phyloP scores from a whole-genome alignment of 176 grass and related monocot genomes.

The Rhynchospora pubera region DNA sequence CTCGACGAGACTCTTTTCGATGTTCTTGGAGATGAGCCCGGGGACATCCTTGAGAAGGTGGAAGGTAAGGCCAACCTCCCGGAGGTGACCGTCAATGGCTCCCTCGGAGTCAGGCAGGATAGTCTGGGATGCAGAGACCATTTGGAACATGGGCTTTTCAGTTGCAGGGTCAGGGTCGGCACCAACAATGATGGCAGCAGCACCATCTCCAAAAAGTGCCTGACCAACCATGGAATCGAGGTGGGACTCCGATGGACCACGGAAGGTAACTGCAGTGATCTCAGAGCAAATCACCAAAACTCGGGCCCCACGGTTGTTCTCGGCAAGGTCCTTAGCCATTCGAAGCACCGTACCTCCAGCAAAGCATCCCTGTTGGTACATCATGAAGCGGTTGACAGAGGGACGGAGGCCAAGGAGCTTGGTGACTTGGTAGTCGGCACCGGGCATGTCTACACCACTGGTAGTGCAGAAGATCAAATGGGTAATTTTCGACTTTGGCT shows the following conservation, averaged over 20 bases:
- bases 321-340: conserved; percentile 83
- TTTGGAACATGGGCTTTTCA: conserved; percentile 60
- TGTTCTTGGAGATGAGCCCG: conserved; percentile 79
- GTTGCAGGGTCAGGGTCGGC: conserved; percentile 49
- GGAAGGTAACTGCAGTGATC: conserved; percentile 91
- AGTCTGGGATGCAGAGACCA: conserved; percentile 72
- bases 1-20: conserved; percentile 51
- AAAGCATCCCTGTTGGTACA: conserved; percentile 97
- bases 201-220: conserved; percentile 85
- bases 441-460: conserved; percentile 81
- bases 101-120: conserved; percentile 86
- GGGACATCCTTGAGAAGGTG: conserved; percentile 94
- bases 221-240: conserved; percentile 78
- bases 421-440: conserved; percentile 83
- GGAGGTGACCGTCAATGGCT: conserved; percentile 80
- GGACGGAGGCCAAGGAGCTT: conserved; percentile 78
- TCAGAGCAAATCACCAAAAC: conserved; percentile 82
- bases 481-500: conserved; percentile 61
- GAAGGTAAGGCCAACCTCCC: conserved; percentile 76
- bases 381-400: conserved; percentile 71
- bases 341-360: conserved; percentile 88
- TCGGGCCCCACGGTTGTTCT: conserved; percentile 82
- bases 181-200: conserved; percentile 54
- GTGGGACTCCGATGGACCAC: conserved; percentile 61
- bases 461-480: conserved; percentile 94